These are phyloP conservation scores for Ogataea neopini DNA, from an alignment of 805 yeast genomes.

Conservation along the genomic window DNA sequence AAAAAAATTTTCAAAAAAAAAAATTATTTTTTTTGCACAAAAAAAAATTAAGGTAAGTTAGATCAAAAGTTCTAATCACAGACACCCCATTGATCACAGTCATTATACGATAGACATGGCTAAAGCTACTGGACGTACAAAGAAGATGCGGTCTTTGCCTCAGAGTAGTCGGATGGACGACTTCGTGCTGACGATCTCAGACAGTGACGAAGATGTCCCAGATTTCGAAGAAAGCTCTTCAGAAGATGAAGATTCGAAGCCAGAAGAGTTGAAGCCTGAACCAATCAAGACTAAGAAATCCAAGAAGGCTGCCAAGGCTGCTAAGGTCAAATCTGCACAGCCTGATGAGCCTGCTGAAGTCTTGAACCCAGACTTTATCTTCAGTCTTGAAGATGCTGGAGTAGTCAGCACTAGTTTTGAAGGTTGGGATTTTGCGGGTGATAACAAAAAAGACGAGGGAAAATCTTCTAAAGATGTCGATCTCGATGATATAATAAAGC, in stretches of 20 bases:
- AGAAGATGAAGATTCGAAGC: conserved; percentile 34
- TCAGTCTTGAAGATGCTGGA: conserved; percentile 57
- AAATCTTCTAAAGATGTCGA: conserved; percentile 63
- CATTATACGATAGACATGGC: background rate
- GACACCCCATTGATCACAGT: background rate
- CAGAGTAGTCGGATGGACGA: conserved; percentile 37
- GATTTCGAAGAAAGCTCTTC: conserved; percentile 42
- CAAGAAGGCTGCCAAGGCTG: conserved; percentile 31
- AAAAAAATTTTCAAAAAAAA: background rate
- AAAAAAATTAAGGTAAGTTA: background rate
- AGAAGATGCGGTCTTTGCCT: background rate
- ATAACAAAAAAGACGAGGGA: conserved; percentile 31
- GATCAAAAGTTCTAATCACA: background rate
- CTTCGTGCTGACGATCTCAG: conserved; percentile 73
- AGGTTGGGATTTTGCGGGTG: conserved; percentile 85
- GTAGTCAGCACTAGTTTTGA: conserved; percentile 44
- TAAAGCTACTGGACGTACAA: background rate
- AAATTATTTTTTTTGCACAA: background rate
- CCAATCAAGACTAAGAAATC: conserved; percentile 17
- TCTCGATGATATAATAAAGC: conserved; percentile 80
- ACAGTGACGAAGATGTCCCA: conserved; percentile 68
- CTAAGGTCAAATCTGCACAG: conserved; percentile 29
- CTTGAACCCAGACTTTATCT: conserved; percentile 72
- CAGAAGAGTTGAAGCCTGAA: conserved; percentile 9
- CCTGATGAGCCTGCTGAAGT: conserved; percentile 45